Conservation (phyloP, 2,329 filamentous ascomycete genomes). For the Penicillium sp. region DNA sequence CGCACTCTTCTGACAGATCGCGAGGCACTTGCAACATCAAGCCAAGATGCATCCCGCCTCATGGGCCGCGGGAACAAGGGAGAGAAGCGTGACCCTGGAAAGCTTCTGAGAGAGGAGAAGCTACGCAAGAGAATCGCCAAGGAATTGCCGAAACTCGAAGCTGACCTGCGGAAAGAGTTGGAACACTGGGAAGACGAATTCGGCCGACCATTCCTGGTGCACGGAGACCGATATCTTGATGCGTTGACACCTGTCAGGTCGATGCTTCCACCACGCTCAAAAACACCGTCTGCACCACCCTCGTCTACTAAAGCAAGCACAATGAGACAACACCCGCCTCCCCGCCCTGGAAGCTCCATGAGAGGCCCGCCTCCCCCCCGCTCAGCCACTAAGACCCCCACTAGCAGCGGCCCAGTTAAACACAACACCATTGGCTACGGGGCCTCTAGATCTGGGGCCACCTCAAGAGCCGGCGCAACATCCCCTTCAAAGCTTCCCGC, state of each 20-base stretch:
- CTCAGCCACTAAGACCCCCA: slow-evolving; percentile 50
- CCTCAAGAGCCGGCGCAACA: slow-evolving; percentile 35
- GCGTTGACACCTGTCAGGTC: slow-evolving; percentile 67
- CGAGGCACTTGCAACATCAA: slow-evolving; percentile 82
- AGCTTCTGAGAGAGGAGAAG: slow-evolving; percentile 93
- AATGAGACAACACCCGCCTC: slow-evolving; percentile 28
- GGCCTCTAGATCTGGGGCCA: slow-evolving; percentile 32
- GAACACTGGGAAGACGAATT: slow-evolving; percentile 92
- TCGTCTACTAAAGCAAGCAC: slow-evolving; percentile 29
- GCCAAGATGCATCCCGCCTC: slow-evolving; percentile 89
- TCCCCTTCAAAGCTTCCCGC: slow-evolving; percentile 52
- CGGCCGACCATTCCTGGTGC: slow-evolving; percentile 87
- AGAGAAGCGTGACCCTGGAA: slow-evolving; percentile 90
- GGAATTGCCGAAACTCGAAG: slow-evolving; percentile 87
- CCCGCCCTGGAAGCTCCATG: slow-evolving; percentile 38
- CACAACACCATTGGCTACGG: slow-evolving; percentile 39
- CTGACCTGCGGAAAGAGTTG: slow-evolving; percentile 77
- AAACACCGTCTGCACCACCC: slow-evolving; percentile 44
- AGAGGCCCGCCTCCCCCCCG: slow-evolving; percentile 44
- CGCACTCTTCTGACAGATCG: slow-evolving; percentile 79
- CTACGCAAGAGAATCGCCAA: slow-evolving; percentile 97
- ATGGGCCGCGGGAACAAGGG: slow-evolving; percentile 91
- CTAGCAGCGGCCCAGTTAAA: slow-evolving; percentile 40
- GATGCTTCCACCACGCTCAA: slow-evolving; percentile 61
- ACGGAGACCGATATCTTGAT: slow-evolving; percentile 88